A percentile compares a stretch with the other conserved stretches of the same genome.
These are phyloP conservation scores for Rhodotorula toruloides DNA, from an alignment of 768 basidiomycete genomes.

Conservation along the genomic window DNA sequence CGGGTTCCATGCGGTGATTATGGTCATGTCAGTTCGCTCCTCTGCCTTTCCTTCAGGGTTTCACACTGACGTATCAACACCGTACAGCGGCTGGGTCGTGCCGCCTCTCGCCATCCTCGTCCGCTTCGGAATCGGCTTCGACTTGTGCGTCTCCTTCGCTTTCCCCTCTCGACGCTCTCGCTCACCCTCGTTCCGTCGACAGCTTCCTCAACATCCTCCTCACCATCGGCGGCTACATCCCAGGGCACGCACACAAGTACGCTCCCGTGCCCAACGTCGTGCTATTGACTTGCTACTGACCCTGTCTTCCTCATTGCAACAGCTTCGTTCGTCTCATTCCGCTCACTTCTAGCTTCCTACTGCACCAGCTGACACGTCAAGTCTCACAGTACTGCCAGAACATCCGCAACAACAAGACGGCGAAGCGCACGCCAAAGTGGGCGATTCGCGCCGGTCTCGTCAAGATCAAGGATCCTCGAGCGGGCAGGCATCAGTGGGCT, in stretches of 20 bases:
- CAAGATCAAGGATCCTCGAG: slow-evolving; percentile 36
- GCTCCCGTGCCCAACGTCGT: background rate
- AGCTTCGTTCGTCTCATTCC: slow-evolving; percentile 19
- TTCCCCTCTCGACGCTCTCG: background rate
- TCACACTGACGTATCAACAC: background rate
- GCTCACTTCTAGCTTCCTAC: no score
- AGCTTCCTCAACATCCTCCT: slow-evolving; percentile 42
- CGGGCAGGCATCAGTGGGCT: slow-evolving; percentile 41
- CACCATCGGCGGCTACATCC: slow-evolving; percentile 42
- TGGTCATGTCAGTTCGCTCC: slow-evolving; percentile 13
- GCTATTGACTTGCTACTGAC: background rate
- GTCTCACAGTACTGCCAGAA: slow-evolving; percentile 39
- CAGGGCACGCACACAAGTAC: slow-evolving; percentile 40
- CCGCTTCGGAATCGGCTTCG: slow-evolving; percentile 41
- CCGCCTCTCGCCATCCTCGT: slow-evolving; percentile 42
- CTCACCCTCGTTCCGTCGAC: background rate
- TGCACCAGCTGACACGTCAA: accelerated
- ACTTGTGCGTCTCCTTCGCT: slow-evolving; percentile 33
- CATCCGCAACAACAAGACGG: slow-evolving; percentile 41
- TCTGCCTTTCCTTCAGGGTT: background rate
- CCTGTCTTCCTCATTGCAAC: background rate
- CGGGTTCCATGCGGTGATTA: slow-evolving; percentile 32
- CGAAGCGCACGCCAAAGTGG: slow-evolving; percentile 41
- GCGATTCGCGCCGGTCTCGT: slow-evolving; percentile 42
- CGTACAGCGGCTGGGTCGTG: slow-evolving; percentile 37